Percentiles rank a stretch among this genome's conserved stretches.
Evolutionary conservation across 169 alveolate genomes (phyloP).

Genomic region (Eimeria necatrix): DNA sequence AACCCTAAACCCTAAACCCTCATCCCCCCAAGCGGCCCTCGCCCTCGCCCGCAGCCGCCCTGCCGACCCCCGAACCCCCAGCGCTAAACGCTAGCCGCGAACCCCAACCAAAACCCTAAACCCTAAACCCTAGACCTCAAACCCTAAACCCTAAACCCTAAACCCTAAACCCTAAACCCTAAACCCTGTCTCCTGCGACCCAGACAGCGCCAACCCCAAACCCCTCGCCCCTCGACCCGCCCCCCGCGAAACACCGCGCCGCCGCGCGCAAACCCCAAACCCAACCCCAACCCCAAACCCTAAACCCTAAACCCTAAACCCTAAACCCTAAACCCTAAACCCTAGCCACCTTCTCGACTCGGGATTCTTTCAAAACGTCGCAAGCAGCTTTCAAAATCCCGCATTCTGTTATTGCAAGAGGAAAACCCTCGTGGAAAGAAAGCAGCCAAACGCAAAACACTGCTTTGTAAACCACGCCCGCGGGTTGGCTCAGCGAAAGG

Average conservation of each 20-base stretch:
- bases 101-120: neutral
- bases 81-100: neutral
- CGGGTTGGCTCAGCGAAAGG: conserved; percentile 25
- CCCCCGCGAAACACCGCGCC: neutral
- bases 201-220: neutral
- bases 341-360: conserved; percentile 77
- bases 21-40: neutral
- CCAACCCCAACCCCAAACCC: conserved; percentile 37
- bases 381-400: conserved; percentile 29
- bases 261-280: conserved; percentile 15
- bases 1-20: conserved; percentile 50
- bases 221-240: neutral
- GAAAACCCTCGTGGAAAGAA: conserved; percentile 62
- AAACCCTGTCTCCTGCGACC: conserved; percentile 17
- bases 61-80: neutral
- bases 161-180: neutral
- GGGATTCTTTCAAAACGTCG: conserved; percentile 67
- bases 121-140: neutral
- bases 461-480: conserved; percentile 73
- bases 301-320: conserved; percentile 34
- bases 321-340: conserved; percentile 28
- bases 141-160: neutral
- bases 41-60: conserved; percentile 85
- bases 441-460: conserved; percentile 80
- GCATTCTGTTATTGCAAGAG: conserved; percentile 17